These are phyloP conservation scores for Diaporthe longicolla DNA, from an alignment of 2,329 filamentous ascomycete species.

Conservation along the genomic window DNA sequence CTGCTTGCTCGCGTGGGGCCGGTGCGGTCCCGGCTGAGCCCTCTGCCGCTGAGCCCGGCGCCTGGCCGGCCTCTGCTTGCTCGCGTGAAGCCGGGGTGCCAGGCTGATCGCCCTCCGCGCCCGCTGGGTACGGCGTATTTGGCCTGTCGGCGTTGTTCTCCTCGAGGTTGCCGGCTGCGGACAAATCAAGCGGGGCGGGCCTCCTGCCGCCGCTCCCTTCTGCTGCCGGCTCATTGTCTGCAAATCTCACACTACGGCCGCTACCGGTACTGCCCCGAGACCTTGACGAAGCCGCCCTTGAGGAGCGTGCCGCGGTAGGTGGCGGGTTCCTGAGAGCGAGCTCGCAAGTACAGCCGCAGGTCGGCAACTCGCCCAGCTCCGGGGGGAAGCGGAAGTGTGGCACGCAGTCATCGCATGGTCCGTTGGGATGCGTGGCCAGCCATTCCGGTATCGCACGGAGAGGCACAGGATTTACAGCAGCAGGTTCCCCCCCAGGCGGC, in stretches of 20 bases:
- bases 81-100: not conserved
- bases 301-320: not conserved
- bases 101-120: not conserved
- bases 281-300: not conserved
- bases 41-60: not conserved
- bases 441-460: constrained; percentile 23
- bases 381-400: constrained; percentile 24
- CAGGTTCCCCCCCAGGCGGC: not conserved
- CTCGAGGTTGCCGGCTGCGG: not conserved
- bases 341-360: constrained; percentile 25
- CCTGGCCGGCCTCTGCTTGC: not conserved
- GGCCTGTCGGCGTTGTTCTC: not conserved
- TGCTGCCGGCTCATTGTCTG: constrained; percentile 6
- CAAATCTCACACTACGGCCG: constrained; percentile 37
- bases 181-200: constrained; percentile 9
- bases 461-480: constrained; percentile 2
- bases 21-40: not conserved
- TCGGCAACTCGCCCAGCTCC: constrained; percentile 13
- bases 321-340: constrained; percentile 19
- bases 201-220: not conserved
- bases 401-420: constrained; percentile 27
- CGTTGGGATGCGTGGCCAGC: constrained; percentile 21
- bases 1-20: not conserved
- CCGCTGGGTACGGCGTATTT: constrained; percentile 17
- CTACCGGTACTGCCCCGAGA: not conserved